These are phyloP conservation scores for Penicillium longicatenatum DNA, from an alignment of 495 filamentous ascomycete genomes.

Conservation along the genomic window DNA sequence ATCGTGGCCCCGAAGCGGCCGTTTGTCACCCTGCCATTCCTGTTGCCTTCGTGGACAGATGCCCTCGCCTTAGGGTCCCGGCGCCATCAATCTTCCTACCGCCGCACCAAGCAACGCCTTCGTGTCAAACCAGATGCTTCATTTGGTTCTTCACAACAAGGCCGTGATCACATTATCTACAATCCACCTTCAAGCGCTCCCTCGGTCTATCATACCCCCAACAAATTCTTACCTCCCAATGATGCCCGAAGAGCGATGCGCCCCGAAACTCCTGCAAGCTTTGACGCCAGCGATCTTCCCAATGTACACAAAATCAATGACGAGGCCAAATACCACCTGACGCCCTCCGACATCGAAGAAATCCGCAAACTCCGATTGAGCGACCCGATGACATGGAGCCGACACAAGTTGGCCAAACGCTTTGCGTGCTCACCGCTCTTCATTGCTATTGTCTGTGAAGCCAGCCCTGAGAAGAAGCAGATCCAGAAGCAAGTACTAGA, in stretches of 20 bases:
- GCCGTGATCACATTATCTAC: conserved; percentile 75
- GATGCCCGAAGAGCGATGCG: conserved; percentile 71
- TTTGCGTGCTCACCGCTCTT: conserved; percentile 80
- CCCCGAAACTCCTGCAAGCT: conserved; percentile 21
- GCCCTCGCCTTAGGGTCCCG: conserved; percentile 31
- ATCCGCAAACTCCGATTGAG: conserved; percentile 67
- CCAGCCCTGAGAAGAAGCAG: conserved; percentile 48
- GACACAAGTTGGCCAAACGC: conserved; percentile 65
- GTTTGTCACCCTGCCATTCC: conserved; percentile 46
- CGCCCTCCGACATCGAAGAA: conserved; percentile 70
- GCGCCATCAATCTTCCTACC: conserved; percentile 68
- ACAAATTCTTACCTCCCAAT: conserved; percentile 80
- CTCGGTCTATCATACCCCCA: conserved; percentile 81
- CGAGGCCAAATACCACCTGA: conserved; percentile 79
- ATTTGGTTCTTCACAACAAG: conserved; percentile 55
- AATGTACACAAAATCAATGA: conserved; percentile 52
- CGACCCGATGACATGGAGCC: conserved; percentile 75
- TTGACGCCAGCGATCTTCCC: conserved; percentile 47
- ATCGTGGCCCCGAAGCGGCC: conserved; percentile 38
- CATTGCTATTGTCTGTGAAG: conserved; percentile 58
- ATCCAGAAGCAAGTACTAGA: conserved; percentile 58
- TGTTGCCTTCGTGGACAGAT: conserved; percentile 42
- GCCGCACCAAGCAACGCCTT: conserved; percentile 71
- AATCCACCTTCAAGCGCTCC: conserved; percentile 89
- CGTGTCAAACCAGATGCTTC: conserved; percentile 72